These are phyloP conservation scores for Tolypocladium ovalisporum DNA, from an alignment of 2,329 filamentous ascomycete genomes.

Conservation along the genomic window DNA sequence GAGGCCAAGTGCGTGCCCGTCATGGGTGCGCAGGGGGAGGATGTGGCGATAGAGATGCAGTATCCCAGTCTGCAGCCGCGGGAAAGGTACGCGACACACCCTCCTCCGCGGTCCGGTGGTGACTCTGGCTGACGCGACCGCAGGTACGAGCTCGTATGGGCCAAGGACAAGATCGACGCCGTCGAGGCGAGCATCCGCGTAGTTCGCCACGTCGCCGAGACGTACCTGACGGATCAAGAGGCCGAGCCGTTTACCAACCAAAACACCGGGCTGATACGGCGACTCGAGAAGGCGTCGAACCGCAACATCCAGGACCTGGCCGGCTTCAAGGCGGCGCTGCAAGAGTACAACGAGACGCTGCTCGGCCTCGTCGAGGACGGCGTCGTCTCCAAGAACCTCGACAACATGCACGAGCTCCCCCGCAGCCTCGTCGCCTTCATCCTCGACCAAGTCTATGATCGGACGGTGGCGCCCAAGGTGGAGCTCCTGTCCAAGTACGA, in stretches of 20 bases:
- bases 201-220: constrained; percentile 57
- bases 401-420: constrained; percentile 56
- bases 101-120: not conserved
- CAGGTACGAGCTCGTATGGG: constrained; percentile 56
- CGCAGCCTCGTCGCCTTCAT: constrained; percentile 69
- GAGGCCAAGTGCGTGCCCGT: constrained; percentile 39
- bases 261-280: constrained; percentile 62
- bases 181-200: constrained; percentile 62
- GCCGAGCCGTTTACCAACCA: constrained; percentile 59
- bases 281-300: constrained; percentile 63
- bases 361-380: constrained; percentile 56
- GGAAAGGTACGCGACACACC: constrained; percentile 46
- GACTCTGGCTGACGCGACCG: constrained; percentile 9
- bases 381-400: constrained; percentile 61
- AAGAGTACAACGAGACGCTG: constrained; percentile 67
- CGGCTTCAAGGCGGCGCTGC: constrained; percentile 63
- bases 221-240: constrained; percentile 66
- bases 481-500: constrained; percentile 77
- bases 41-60: constrained; percentile 58
- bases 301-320: constrained; percentile 51
- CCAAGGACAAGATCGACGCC: constrained; percentile 69
- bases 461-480: constrained; percentile 82
- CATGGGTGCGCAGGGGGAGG: constrained; percentile 36
- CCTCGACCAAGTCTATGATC: constrained; percentile 78
- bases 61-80: constrained; percentile 67